phyloP scores from a whole-genome alignment of 495 filamentous ascomycete species.

The Neurospora tetrasperma region DNA sequence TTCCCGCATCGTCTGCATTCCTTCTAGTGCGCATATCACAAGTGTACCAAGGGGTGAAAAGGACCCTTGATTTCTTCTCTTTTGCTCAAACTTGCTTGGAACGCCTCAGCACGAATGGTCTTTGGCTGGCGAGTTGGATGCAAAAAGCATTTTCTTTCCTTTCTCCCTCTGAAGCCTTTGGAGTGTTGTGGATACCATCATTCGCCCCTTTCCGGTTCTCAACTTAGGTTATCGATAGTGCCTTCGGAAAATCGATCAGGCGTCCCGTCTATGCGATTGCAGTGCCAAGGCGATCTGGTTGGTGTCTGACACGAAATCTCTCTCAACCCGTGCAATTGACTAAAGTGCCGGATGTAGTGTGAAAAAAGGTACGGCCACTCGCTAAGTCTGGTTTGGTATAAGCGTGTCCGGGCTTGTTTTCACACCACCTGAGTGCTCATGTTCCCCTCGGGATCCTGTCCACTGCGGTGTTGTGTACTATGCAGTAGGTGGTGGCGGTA shows the following conservation, averaged over 20 bases:
- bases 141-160: neutral
- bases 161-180: neutral
- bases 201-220: neutral
- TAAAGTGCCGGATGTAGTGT: no score
- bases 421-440: neutral
- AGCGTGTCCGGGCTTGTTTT: no score
- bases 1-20: neutral
- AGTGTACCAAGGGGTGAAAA: neutral
- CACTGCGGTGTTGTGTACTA: neutral
- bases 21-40: neutral
- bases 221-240: neutral
- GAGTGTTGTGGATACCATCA: neutral
- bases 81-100: neutral
- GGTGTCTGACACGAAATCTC: neutral
- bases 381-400: no score
- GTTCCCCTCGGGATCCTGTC: neutral
- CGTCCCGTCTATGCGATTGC: neutral
- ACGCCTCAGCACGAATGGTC: neutral
- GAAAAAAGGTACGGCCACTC: no score
- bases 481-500: neutral
- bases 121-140: neutral
- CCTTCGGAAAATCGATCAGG: neutral
- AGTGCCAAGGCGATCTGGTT: neutral
- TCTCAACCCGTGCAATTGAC: neutral
- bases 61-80: neutral